Evolutionary conservation across 2,329 filamentous ascomycete genomes (phyloP).

Genomic region (Penicillium sp.): DNA sequence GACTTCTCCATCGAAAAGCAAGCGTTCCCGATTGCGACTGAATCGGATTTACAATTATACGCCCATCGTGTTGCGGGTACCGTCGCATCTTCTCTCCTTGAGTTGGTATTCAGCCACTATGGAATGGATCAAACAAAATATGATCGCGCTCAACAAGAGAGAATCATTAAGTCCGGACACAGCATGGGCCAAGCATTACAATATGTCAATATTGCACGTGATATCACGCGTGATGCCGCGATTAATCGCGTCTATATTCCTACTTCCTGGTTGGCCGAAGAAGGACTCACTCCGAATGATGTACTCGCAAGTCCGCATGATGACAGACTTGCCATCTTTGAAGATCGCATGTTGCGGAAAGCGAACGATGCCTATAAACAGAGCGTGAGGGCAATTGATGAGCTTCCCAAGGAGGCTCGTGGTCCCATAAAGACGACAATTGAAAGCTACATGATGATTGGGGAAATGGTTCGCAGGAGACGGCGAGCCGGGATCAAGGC

Average conservation of each 20-base stretch:
- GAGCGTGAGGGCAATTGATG: slow-evolving; percentile 57
- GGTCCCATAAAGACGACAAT: slow-evolving; percentile 67
- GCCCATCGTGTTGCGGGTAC: slow-evolving; percentile 69
- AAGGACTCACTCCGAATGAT: slow-evolving; percentile 41
- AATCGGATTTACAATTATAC: slow-evolving; percentile 61
- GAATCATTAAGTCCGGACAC: slow-evolving; percentile 31
- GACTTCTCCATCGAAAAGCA: slow-evolving; percentile 45
- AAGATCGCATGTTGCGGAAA: background rate
- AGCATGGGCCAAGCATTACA: slow-evolving; percentile 72
- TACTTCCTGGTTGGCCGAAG: slow-evolving; percentile 59
- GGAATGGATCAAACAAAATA: background rate
- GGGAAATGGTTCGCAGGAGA: slow-evolving; percentile 28
- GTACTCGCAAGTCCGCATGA: slow-evolving; percentile 7
- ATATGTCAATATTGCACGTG: slow-evolving; percentile 73
- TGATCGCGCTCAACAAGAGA: slow-evolving; percentile 30
- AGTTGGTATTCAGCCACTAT: slow-evolving; percentile 62
- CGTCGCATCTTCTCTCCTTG: slow-evolving; percentile 66
- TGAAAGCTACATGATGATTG: slow-evolving; percentile 76
- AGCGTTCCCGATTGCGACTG: slow-evolving; percentile 57
- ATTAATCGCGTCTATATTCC: slow-evolving; percentile 69
- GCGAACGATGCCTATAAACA: slow-evolving; percentile 45
- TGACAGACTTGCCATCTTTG: background rate
- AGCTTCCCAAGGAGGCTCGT: slow-evolving; percentile 59
- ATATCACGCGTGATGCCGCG: slow-evolving; percentile 65
- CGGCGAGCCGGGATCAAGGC: background rate